Evolutionary conservation across 805 yeast genomes (phyloP), one percentile per base, ranked within the genome.

Genomic region (Zygotorulaspora danielsina): DNA sequence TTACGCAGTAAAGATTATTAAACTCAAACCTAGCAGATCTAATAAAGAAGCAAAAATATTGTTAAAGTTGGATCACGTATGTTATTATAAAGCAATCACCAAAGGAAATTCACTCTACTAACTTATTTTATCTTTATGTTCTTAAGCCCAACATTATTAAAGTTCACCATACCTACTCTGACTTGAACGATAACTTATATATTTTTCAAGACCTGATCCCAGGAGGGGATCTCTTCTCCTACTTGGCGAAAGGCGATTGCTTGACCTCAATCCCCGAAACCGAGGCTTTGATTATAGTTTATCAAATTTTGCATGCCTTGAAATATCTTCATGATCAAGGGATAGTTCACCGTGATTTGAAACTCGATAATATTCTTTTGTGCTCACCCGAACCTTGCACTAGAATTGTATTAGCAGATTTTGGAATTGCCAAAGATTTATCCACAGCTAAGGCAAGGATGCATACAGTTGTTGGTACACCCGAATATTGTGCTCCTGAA

Each of bases 401-500:
- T 0, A 69, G 71, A 44, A 58, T 82, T 26, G 71, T 78, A 2
- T 54, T 82, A 17, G 84, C 84, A 7, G 90, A 83, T 60, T 82
- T 83, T 61, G 89, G 89, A 0, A 71, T 72, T 27, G 75, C 78
- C 2, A 70, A 66, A 48, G 51, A 59, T 11, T 27, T 55, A 13
- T 45, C 55, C 5, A 42, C 51, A 6, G 54, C 61, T 2, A 59
- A 43, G 19, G 51, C 64, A 41, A 57, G 78, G 39, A 69, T 74
- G 67, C 66, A 64, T 28, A 71, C 81, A 0, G 65, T 73, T 0
- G 79, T 74, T 1, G 81, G 81, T 2, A 81, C 87, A 0, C 78
- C 81, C 0, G 87, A 81, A 53, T 81, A 81, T 50, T 72, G 79
- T 41, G 87, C 88, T 1, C 88, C 88, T 0, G 87, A 81, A 50